Evolutionary conservation across 192 early-diverging fungal species (phyloP).

Genomic region (Fimicolochytrium jonesii): DNA sequence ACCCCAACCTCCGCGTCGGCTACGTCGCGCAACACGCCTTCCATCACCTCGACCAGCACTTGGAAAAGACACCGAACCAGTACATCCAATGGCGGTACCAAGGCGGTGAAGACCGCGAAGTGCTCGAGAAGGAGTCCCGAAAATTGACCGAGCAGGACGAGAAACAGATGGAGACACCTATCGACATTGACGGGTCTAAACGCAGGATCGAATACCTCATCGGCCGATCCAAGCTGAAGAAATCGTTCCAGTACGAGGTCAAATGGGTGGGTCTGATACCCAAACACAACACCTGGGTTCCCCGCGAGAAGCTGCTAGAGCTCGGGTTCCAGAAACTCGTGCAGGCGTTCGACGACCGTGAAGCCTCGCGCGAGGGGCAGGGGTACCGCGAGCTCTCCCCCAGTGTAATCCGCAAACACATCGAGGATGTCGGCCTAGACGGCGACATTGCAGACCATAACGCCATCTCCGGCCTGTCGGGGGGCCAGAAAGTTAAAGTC

Average conservation of each 20-base stretch:
- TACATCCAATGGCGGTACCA: constrained; percentile 82
- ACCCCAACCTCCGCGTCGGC: constrained; percentile 78
- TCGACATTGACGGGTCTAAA: constrained; percentile 49
- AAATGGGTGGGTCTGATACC: constrained; percentile 68
- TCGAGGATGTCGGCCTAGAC: constrained; percentile 72
- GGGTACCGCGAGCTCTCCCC: constrained; percentile 63
- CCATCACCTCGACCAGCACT: constrained; percentile 80
- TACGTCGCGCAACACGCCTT: constrained; percentile 85
- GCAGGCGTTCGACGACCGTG: constrained; percentile 72
- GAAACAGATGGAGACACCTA: constrained; percentile 56
- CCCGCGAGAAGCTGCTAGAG: constrained; percentile 63
- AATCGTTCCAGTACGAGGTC: constrained; percentile 78
- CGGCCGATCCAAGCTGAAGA: constrained; percentile 69
- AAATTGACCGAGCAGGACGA: constrained; percentile 63
- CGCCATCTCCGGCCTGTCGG: constrained; percentile 64
- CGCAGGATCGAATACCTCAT: constrained; percentile 53
- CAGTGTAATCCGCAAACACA: constrained; percentile 66
- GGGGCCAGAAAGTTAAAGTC: constrained; percentile 84
- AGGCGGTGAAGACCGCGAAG: constrained; percentile 73
- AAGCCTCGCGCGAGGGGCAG: constrained; percentile 68
- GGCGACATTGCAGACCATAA: constrained; percentile 70
- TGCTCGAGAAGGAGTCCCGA: constrained; percentile 68
- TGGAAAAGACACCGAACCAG: constrained; percentile 68
- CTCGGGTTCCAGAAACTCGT: constrained; percentile 71
- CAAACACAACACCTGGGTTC: constrained; percentile 69